Conservation (phyloP, 805 yeast genomes). For the Schizosaccharomyces japonicus region DNA sequence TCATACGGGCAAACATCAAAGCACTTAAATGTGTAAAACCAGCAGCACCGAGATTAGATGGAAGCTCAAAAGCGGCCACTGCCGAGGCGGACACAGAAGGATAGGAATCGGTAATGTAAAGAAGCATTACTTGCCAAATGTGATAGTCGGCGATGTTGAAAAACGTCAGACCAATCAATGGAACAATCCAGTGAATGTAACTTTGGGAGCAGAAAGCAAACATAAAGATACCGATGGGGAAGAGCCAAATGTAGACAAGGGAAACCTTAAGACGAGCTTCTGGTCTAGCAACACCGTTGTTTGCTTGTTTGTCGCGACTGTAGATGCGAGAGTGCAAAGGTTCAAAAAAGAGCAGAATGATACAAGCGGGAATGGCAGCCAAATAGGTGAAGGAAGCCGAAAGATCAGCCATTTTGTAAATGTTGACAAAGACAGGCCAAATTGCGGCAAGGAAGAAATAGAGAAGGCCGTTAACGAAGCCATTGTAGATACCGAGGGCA, state of each 20-base stretch:
- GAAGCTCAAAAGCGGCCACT: slow-evolving; percentile 25
- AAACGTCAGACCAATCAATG: not conserved
- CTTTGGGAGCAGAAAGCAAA: not conserved
- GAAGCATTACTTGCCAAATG: slow-evolving; percentile 17
- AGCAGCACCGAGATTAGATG: not conserved
- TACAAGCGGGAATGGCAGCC: slow-evolving; percentile 45
- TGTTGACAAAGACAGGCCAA: slow-evolving; percentile 39
- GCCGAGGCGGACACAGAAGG: slow-evolving; percentile 51
- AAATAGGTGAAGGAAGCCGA: slow-evolving; percentile 52
- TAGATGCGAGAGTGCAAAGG: slow-evolving; percentile 1
- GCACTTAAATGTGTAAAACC: not conserved
- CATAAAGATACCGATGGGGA: not conserved
- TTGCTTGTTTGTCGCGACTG: not conserved
- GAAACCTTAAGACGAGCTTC: not conserved
- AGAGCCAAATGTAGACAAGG: not conserved
- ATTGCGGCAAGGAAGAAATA: slow-evolving; percentile 51
- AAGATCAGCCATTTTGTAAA: slow-evolving; percentile 37
- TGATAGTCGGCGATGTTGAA: slow-evolving; percentile 1
- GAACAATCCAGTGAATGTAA: not conserved
- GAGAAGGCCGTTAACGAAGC: slow-evolving; percentile 20
- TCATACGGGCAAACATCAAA: slow-evolving; percentile 1
- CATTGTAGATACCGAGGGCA: slow-evolving; percentile 17
- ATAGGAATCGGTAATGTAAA: slow-evolving; percentile 51
- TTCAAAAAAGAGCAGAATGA: slow-evolving; percentile 30
- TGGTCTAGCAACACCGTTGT: not conserved